phyloP scores from a whole-genome alignment of 768 basidiomycete species.

The Mycena galericulata region DNA sequence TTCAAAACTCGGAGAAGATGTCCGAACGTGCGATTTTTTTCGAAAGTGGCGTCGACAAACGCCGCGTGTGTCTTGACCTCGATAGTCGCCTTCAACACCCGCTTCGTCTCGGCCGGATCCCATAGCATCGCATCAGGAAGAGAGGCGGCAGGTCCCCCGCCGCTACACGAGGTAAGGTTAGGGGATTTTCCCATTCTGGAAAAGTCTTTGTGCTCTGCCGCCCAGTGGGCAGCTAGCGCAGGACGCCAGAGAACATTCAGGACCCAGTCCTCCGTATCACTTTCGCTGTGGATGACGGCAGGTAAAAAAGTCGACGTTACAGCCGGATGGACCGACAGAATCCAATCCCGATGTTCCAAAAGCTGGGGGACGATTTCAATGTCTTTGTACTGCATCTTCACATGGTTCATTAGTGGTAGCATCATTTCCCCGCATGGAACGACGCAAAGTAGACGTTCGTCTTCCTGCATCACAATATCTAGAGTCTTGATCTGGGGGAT shows the following conservation, averaged over 20 bases:
- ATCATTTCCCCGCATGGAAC: background rate
- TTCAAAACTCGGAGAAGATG: background rate
- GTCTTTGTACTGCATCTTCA: background rate
- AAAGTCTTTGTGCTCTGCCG: background rate
- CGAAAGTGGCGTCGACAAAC: background rate
- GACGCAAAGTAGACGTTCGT: background rate
- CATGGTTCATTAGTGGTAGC: background rate
- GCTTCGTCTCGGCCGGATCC: background rate
- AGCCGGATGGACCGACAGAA: background rate
- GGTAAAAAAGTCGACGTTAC: background rate
- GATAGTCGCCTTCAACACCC: background rate
- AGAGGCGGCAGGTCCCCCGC: background rate
- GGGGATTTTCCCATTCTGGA: background rate
- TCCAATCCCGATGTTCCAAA: background rate
- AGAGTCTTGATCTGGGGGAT: background rate
- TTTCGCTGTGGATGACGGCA: background rate
- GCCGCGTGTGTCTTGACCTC: constrained; percentile 1
- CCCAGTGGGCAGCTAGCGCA: background rate
- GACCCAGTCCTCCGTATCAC: constrained; percentile 1
- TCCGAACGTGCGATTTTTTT: background rate
- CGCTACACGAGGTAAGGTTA: background rate
- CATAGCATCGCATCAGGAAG: too few relatives aligned
- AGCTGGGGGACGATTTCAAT: background rate
- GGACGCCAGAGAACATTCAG: background rate
- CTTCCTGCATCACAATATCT: background rate